Conservation (phyloP, 129 eudicot genomes). For the Centaurea solstitialis region DNA sequence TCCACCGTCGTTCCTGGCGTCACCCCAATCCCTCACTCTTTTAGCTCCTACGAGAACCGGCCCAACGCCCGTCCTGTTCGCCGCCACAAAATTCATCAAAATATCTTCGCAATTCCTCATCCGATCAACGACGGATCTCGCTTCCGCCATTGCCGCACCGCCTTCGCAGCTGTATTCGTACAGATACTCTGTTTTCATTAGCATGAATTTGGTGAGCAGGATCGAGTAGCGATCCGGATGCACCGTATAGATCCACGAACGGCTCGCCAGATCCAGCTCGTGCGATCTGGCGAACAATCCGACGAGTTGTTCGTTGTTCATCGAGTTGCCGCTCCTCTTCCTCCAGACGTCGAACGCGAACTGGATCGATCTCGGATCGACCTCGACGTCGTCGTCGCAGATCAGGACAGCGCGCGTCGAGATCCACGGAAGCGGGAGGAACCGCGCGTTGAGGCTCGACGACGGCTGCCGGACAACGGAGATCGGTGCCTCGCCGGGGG, state of each 20-base stretch:
- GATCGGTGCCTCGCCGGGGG: slow-evolving; percentile 57
- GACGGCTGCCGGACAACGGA: slow-evolving; percentile 53
- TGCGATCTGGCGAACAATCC: slow-evolving; percentile 91
- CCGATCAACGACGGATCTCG: slow-evolving; percentile 60
- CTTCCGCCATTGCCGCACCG: slow-evolving; percentile 37
- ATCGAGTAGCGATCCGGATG: slow-evolving; percentile 72
- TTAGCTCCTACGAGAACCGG: slow-evolving; percentile 67
- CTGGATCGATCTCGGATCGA: slow-evolving; percentile 44
- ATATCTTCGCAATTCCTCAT: slow-evolving; percentile 88
- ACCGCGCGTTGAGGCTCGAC: slow-evolving; percentile 64
- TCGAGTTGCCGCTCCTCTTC: slow-evolving; percentile 22
- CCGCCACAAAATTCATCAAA: slow-evolving; percentile 83
- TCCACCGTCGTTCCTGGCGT: slow-evolving; percentile 72
- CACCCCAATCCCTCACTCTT: slow-evolving; percentile 86
- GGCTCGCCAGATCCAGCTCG: slow-evolving; percentile 47
- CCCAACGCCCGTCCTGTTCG: slow-evolving; percentile 48
- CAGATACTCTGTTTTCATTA: slow-evolving; percentile 47
- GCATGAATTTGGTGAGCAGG: slow-evolving; percentile 73
- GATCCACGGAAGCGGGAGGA: slow-evolving; percentile 65
- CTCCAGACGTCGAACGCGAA: slow-evolving; percentile 69
- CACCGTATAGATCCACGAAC: slow-evolving; percentile 80
- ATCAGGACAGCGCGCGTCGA: slow-evolving; percentile 70
- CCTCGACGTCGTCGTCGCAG: slow-evolving; percentile 81
- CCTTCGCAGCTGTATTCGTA: slow-evolving; percentile 52
- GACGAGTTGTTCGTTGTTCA: slow-evolving; percentile 42